phyloP scores from a whole-genome alignment of 2,329 filamentous ascomycete genomes.

The Aureobasidium sp. region DNA sequence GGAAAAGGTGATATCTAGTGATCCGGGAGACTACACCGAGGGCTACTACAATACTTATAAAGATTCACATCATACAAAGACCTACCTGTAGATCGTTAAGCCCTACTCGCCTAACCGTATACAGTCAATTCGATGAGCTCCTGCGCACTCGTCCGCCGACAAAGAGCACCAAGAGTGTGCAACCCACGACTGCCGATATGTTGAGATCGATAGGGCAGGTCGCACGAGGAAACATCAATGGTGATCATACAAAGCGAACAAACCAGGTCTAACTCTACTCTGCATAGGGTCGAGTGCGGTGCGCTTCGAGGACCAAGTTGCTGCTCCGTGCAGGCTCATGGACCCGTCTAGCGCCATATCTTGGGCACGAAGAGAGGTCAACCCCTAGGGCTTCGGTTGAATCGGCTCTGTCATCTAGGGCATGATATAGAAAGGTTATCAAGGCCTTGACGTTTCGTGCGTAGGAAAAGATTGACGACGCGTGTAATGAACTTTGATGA shows the following conservation, averaged over 20 bases:
- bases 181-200: not conserved
- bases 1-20: not conserved
- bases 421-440: not conserved
- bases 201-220: not conserved
- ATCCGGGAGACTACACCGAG: not conserved
- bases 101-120: not conserved
- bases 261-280: not conserved
- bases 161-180: not conserved
- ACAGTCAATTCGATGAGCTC: not conserved
- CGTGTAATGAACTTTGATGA: not conserved
- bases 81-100: not conserved
- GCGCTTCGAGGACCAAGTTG: not conserved
- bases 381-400: not conserved
- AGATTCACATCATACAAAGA: not conserved
- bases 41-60: slow-evolving; percentile 1
- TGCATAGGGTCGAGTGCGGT: not conserved
- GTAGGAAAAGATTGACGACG: not conserved
- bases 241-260: not conserved
- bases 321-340: not conserved
- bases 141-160: not conserved
- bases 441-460: not conserved
- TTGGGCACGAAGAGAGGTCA: not conserved
- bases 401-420: not conserved
- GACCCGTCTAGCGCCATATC: not conserved
- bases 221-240: not conserved